Conservation (phyloP, 2,329 filamentous ascomycete species). For the Ophiostoma piceae region DNA sequence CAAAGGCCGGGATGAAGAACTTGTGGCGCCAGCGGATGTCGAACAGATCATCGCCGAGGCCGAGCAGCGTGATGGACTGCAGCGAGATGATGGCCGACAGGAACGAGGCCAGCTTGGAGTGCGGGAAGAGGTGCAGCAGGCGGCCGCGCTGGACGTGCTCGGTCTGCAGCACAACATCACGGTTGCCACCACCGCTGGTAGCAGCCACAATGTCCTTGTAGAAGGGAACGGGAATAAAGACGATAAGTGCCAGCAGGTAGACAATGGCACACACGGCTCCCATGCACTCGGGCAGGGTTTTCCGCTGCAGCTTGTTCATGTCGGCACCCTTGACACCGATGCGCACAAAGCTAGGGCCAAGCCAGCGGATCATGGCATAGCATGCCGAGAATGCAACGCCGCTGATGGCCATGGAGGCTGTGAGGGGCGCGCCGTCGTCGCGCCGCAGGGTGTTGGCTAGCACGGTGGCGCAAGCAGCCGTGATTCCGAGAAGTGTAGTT, state of each 20-base stretch:
- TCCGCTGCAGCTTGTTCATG: conserved; percentile 63
- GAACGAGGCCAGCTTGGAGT: conserved; percentile 94
- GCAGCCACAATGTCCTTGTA: conserved; percentile 97
- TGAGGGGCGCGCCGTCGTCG: conserved; percentile 82
- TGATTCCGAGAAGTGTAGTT: conserved; percentile 56
- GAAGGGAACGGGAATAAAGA: conserved; percentile 94
- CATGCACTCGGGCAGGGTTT: conserved; percentile 92
- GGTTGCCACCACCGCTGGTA: conserved; percentile 87
- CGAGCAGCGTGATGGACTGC: conserved; percentile 83
- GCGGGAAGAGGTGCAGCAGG: conserved; percentile 84
- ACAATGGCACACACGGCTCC: conserved; percentile 88
- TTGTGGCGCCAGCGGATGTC: conserved; percentile 99
- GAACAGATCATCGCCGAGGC: conserved; percentile 92
- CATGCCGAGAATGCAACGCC: conserved; percentile 74
- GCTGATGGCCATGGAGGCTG: conserved; percentile 83
- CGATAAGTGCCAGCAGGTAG: conserved; percentile 80
- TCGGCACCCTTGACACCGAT: conserved; percentile 87
- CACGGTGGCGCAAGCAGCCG: conserved; percentile 64
- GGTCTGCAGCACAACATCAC: conserved; percentile 72
- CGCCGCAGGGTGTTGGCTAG: conserved; percentile 75
- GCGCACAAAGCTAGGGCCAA: conserved; percentile 81
- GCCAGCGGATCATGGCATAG: conserved; percentile 87
- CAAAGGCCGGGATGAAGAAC: conserved; percentile 93
- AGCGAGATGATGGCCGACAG: conserved; percentile 90
- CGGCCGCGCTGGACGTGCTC: conserved; percentile 74